Conservation (phyloP, 768 basidiomycete species). For the Boletus pseudo-olivaceus region DNA sequence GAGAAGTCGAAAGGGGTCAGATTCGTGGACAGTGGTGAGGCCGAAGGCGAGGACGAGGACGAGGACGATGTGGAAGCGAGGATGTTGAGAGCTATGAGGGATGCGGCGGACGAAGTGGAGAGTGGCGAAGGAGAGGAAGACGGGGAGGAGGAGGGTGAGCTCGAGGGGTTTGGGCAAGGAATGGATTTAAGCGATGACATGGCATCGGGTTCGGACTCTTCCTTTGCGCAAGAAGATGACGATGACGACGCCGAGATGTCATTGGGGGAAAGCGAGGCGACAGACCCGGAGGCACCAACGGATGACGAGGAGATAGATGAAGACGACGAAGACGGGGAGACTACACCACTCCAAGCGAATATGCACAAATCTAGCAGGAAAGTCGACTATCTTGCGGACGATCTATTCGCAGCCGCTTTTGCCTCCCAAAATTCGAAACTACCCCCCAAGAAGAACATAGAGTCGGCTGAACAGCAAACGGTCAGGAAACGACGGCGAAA, state of each 20-base stretch:
- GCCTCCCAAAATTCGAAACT: conserved; percentile 28
- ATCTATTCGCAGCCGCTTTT: conserved; percentile 59
- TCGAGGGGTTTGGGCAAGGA: conserved; percentile 5
- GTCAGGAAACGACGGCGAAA: conserved; percentile 31
- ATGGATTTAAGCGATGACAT: conserved; percentile 9
- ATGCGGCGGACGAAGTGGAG: conserved; percentile 23
- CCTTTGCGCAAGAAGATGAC: conserved; percentile 13
- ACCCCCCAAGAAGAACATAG: conserved; percentile 16
- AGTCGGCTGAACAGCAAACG: conserved; percentile 22
- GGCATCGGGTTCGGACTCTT: conserved; percentile 13
- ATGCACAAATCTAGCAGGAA: conserved; percentile 27
- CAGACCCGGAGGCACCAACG: conserved; percentile 12
- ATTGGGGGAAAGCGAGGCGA: conserved; percentile 3
- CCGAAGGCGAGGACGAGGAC: conserved; percentile 18
- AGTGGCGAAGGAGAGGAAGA: conserved; percentile 19
- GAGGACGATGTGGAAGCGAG: conserved; percentile 21
- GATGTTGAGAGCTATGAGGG: conserved; percentile 29
- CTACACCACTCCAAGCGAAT: neutral
- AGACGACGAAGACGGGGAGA: conserved; percentile 7
- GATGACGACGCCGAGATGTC: conserved; percentile 13
- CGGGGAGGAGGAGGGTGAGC: conserved; percentile 18
- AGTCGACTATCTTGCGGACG: conserved; percentile 59
- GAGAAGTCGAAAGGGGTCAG: conserved; percentile 15
- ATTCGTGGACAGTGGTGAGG: conserved; percentile 4
- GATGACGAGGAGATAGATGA: conserved; percentile 21